phyloP scores from a whole-genome alignment of 2,329 filamentous ascomycete genomes.

The Triangularia verruculosa region DNA sequence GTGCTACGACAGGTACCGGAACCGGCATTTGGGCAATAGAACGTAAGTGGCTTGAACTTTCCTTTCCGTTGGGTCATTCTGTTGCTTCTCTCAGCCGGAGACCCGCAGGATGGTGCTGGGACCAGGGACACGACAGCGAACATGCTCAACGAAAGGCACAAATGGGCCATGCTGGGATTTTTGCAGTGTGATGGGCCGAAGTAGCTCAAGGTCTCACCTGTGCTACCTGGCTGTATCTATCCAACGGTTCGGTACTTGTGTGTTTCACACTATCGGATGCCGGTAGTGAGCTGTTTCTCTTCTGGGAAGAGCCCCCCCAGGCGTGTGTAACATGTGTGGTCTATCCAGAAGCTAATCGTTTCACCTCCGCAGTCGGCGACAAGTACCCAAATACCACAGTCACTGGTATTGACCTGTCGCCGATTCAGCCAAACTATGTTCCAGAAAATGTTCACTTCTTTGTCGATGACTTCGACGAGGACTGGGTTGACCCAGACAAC shows the following conservation, averaged over 20 bases:
- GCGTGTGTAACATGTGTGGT: too few species aligned
- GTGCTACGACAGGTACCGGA: constrained; percentile 41
- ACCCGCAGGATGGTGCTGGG: background rate
- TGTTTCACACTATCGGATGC: constrained; percentile 18
- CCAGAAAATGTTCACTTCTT: constrained; percentile 51
- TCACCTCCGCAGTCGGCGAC: constrained; percentile 42
- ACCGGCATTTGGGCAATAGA: constrained; percentile 52
- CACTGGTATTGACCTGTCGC: constrained; percentile 50
- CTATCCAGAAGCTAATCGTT: constrained; percentile 12
- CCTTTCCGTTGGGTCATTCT: constrained; percentile 10
- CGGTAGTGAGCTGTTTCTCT: constrained; percentile 2
- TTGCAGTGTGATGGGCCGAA: too few species aligned
- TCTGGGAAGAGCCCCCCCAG: too few species aligned
- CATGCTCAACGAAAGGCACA: background rate
- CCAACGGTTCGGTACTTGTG: constrained; percentile 5
- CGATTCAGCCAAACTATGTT: constrained; percentile 51
- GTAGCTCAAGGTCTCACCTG: constrained; percentile 7
- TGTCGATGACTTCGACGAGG: constrained; percentile 52
- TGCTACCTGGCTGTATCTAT: constrained; percentile 15
- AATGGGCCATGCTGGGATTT: background rate
- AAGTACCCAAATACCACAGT: constrained; percentile 43
- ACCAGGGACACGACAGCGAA: background rate
- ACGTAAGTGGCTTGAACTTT: constrained; percentile 37
- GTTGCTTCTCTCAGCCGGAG: constrained; percentile 11
- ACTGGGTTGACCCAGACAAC: constrained; percentile 46